Percentiles rank a stretch among this genome's conserved stretches.
Conservation (phyloP, 345 rosid species). For the Luvunga scandens region DNA sequence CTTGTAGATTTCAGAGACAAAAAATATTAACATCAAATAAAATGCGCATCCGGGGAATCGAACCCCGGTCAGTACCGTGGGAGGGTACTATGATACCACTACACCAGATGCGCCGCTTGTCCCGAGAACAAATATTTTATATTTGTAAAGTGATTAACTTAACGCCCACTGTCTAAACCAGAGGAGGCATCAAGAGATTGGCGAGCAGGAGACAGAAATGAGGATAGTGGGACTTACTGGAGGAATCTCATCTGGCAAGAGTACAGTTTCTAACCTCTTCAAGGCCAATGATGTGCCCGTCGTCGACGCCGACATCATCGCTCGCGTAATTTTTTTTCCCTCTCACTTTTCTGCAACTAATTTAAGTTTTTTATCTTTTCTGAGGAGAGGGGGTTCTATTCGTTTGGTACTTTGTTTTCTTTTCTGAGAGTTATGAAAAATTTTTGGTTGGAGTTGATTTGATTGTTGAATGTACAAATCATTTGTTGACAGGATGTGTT, state of each 20-base stretch:
- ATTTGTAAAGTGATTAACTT: rapidly evolving
- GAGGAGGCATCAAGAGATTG: not conserved
- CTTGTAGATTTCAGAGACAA: not conserved
- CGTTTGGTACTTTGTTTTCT: too few species aligned
- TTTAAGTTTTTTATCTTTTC: not conserved
- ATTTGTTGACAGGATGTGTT: constrained; percentile 48
- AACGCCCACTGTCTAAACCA: not conserved
- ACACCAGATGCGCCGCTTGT: constrained; percentile 71
- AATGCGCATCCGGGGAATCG: constrained; percentile 90
- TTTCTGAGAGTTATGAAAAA: too few species aligned
- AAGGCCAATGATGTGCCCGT: constrained; percentile 66
- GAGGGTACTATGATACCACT: constrained; percentile 99
- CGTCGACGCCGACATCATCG: constrained; percentile 75
- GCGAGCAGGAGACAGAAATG: constrained; percentile 32
- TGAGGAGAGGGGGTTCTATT: too few species aligned
- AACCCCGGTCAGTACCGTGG: constrained; percentile 97
- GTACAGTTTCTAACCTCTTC: constrained; percentile 80
- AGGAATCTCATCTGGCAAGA: constrained; percentile 91
- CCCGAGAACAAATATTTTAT: rapidly evolving
- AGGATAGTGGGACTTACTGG: constrained; percentile 86
- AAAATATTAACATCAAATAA: not conserved
- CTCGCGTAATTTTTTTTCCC: constrained; percentile 49
- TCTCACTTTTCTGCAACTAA: not conserved
- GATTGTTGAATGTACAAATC: too few species aligned
- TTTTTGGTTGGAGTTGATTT: not conserved